Evolutionary conservation across 202 grass and related monocot genomes (phyloP), one percentile per base, ranked within the genome.

Genomic region (Schoenoplectus triqueter): DNA sequence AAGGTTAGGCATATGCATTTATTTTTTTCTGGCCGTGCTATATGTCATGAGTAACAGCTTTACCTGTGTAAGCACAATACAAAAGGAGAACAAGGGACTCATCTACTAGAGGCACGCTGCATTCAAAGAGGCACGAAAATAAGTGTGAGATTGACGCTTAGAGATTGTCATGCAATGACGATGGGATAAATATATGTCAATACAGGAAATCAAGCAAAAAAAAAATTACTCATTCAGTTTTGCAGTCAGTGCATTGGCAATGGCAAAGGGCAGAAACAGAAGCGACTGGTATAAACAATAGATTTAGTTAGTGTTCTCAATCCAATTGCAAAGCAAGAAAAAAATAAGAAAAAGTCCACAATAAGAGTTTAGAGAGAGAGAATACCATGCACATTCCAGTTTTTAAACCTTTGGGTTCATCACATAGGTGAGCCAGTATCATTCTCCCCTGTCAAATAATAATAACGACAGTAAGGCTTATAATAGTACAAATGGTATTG

Each of bases 371-470:
- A 22, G 31, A 31, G 31, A 55, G 11, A 60, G 78, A 84, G 42
- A 49, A 5, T 91, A 99, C 96, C 91, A 96, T 96, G 89, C 93
- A 94, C 93, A 96, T 99, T 64, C 91, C 93, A 82, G 92, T 94
- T 92, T 99, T 99, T 80, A 99, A 87, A 84, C 96, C 91, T 87
- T 89, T 99, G 59, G 96, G 93, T 45, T 99, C 93, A 7, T 94
- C 92, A 70, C 96, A 99, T 49, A 99, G 88, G 82, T 96, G 96
- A 64, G 96, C 93, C 82, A 94, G 88, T 91, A 99, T 96, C 96
- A 99, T 99, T 86, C 96, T 94, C 86, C 93, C 93, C 96, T 96
- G 91, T 83, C 50, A 85, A 31, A 71, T n/a, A 44, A 94, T 63
- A 19, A 11, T 86, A 70, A 51, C 20, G 45, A 54, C 54, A 69